Base-by-base conservation (phyloP, 441 rosid genomes). In the Populus hybrid region DNA sequence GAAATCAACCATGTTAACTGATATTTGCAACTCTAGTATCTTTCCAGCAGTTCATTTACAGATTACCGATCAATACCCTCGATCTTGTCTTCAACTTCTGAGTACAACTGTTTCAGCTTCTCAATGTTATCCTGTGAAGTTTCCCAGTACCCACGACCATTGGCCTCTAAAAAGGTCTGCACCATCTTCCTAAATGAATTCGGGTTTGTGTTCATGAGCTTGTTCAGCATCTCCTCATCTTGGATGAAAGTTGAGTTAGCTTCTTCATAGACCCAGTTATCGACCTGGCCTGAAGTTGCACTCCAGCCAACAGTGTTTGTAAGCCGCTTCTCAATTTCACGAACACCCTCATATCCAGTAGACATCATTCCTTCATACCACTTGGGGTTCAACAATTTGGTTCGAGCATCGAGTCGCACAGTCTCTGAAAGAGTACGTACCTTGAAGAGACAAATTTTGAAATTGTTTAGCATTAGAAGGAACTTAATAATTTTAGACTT, bases 321-420 rank as follows among this genome's bases (percentile, higher is more conserved):
- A 8, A 96, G 91, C 79, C 98, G 84, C 87, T 96, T 96, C 91
- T 96, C 98, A 28, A 96, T 96, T 84, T 96, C 99, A 0, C 98
- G 92, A 32, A 96, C 99, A 23, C 99, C 99, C 82, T 96, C 99
- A 7, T 94, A 96, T 8, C 98, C 99, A 19, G 86, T 89, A 12
- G 98, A 88, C 97, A 96, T 87, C 98, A 96, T 96, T 74, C 99
- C 98, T 86, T 96, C 98, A 53, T 94, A 96, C 99, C 98, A 96
- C 79, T 94, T 96, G 10, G 98, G 99, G 85, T 94, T 94, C 85
- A 96, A 81, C 87, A 96, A 83, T 84, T 96, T 96, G 24, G 99
- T 96, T 76, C 98, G 83, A 50, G 99, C 95, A 69, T 96, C 99
- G 0, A 96, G 92, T 35, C 99, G 79, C 69, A 96, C 94, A 0